These are phyloP conservation scores for Trichoderma pleuroti DNA, from an alignment of 2,329 filamentous ascomycete genomes.

Conservation along the genomic window DNA sequence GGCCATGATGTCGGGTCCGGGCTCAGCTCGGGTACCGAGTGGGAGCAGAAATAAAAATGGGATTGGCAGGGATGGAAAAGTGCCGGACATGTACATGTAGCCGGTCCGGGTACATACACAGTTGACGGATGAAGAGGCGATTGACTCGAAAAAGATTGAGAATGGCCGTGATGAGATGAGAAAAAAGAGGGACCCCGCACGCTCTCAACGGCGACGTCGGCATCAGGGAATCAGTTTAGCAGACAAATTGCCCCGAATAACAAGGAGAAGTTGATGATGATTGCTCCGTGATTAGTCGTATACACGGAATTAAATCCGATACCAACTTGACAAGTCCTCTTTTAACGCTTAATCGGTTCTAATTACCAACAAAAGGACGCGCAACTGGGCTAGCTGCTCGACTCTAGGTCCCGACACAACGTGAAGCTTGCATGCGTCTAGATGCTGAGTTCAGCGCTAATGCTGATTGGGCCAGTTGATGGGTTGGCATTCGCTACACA, in stretches of 20 bases:
- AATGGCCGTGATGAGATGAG: background rate
- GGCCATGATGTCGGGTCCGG: constrained; percentile 6
- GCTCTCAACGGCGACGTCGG: background rate
- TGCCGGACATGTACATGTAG: background rate
- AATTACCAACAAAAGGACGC: background rate
- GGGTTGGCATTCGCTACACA: background rate
- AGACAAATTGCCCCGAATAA: background rate
- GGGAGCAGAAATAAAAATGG: background rate
- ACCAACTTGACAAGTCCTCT: background rate
- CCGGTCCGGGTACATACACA: background rate
- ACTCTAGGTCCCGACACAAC: background rate
- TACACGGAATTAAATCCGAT: background rate
- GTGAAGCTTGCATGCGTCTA: background rate
- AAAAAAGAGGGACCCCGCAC: background rate
- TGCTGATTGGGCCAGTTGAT: background rate
- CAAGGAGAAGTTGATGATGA: background rate
- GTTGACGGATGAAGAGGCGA: background rate
- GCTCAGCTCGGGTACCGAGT: background rate
- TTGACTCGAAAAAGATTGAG: background rate
- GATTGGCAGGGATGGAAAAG: background rate
- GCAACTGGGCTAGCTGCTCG: too few relatives aligned
- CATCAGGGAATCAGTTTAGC: background rate
- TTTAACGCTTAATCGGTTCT: background rate
- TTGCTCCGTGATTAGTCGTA: too few relatives aligned
- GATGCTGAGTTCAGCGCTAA: background rate